Percentiles rank a stretch among this genome's conserved stretches.
Conservation (phyloP, 2,329 filamentous ascomycete species). For the Fusarium sp. region DNA sequence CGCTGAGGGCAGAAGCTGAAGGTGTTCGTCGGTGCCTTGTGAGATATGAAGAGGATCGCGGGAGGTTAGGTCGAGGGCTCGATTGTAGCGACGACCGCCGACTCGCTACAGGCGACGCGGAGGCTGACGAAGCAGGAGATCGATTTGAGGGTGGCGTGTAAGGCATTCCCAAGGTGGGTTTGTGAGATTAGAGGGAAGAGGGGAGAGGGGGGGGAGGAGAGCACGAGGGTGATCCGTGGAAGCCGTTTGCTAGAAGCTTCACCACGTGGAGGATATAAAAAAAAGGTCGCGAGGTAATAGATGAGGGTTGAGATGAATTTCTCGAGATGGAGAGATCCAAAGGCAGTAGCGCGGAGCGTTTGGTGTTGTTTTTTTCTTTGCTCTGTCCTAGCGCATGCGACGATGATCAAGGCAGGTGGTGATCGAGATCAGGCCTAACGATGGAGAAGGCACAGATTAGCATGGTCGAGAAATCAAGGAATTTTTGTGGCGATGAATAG, state of each 20-base stretch:
- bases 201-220: slow-evolving; percentile 4
- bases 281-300: slow-evolving; percentile 13
- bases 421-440: slow-evolving; percentile 33
- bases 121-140: slow-evolving; percentile 68
- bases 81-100: slow-evolving; percentile 66
- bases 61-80: slow-evolving; percentile 62
- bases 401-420: slow-evolving; percentile 23
- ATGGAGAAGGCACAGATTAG: slow-evolving; percentile 41
- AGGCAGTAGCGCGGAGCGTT: slow-evolving; percentile 2
- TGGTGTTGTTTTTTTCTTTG: slow-evolving; percentile 20
- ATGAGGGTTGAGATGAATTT: slow-evolving; percentile 13
- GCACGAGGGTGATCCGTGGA: slow-evolving; percentile 36
- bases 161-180: slow-evolving; percentile 71
- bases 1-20: slow-evolving; percentile 51
- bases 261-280: slow-evolving; percentile 33
- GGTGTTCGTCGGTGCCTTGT: slow-evolving; percentile 69
- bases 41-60: slow-evolving; percentile 72
- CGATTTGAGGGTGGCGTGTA: slow-evolving; percentile 82
- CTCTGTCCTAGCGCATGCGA: slow-evolving; percentile 36
- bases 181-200: slow-evolving; percentile 19
- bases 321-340: slow-evolving; percentile 19
- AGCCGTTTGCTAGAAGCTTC: slow-evolving; percentile 33
- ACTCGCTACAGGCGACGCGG: slow-evolving; percentile 65
- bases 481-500: slow-evolving; percentile 23
- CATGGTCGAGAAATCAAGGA: slow-evolving; percentile 26